phyloP scores from a whole-genome alignment of 192 early-diverging fungal genomes.

The Ambispora gerdemannii region DNA sequence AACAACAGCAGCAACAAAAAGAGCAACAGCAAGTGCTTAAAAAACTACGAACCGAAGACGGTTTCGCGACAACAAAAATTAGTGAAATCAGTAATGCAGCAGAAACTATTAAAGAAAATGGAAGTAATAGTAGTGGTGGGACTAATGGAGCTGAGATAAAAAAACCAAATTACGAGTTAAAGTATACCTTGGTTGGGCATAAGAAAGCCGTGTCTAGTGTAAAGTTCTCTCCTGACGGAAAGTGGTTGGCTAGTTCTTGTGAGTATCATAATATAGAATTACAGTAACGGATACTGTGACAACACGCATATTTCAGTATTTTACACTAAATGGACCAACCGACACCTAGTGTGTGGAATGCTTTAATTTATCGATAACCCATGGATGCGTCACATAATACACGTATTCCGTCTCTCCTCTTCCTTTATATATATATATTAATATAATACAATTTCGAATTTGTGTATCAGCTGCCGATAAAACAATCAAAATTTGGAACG shows the following conservation, averaged over 20 bases:
- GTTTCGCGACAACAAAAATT: not conserved
- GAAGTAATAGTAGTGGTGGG: constrained; percentile 7
- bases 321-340: no score
- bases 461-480: constrained; percentile 80
- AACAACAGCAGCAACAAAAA: no score
- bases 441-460: no score
- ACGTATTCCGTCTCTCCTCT: no score
- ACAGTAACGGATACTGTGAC: no score
- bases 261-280: no score
- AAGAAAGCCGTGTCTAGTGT: constrained; percentile 91
- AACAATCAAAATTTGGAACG: constrained; percentile 92
- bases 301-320: no score
- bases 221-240: constrained; percentile 97
- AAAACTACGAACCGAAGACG: not conserved
- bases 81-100: not conserved
- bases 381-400: no score
- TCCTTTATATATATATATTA: constrained; percentile 5
- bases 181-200: constrained; percentile 89
- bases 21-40: no score
- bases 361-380: no score
- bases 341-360: no score
- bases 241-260: constrained; percentile 91
- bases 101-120: not conserved
- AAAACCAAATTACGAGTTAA: constrained; percentile 81
- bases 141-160: constrained; percentile 49